Evolutionary conservation across 805 yeast genomes (phyloP).

Genomic region (Ascoidea rubescens): DNA sequence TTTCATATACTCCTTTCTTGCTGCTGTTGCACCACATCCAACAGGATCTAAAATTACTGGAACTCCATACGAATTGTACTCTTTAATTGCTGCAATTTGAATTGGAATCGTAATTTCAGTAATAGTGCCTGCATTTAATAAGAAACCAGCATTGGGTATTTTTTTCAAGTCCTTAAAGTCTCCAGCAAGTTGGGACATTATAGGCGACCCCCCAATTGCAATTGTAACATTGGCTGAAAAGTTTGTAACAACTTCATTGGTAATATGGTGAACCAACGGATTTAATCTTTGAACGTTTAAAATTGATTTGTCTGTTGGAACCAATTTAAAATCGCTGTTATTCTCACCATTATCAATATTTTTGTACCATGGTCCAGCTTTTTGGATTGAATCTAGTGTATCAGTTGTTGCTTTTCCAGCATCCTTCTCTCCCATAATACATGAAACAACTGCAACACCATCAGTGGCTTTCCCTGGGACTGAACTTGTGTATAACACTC

Average conservation of each 20-base stretch:
- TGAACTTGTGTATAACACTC: constrained; percentile 38
- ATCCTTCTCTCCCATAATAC: constrained; percentile 52
- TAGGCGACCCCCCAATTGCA: constrained; percentile 77
- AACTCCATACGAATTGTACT: constrained; percentile 39
- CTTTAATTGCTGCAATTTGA: constrained; percentile 36
- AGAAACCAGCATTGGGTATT: constrained; percentile 38
- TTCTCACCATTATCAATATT: not conserved
- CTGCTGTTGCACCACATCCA: constrained; percentile 73
- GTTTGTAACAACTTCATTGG: constrained; percentile 80
- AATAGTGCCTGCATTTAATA: constrained; percentile 70
- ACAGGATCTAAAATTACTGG: constrained; percentile 83
- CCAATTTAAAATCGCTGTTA: constrained; percentile 1
- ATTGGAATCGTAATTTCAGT: constrained; percentile 27
- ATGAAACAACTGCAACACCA: constrained; percentile 86
- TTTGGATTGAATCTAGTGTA: not conserved
- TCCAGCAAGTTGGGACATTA: constrained; percentile 62
- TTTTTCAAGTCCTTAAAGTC: constrained; percentile 59
- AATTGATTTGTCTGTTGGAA: constrained; percentile 13
- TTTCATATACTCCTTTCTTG: constrained; percentile 35
- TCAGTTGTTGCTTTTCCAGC: constrained; percentile 37
- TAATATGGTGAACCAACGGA: constrained; percentile 78
- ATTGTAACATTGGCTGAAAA: constrained; percentile 78
- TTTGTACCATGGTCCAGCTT: not conserved
- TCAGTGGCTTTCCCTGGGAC: constrained; percentile 36
- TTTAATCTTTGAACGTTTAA: constrained; percentile 15